phyloP scores from a whole-genome alignment of 1,139 yeast species.

The Scheffersomyces segobiensis region DNA sequence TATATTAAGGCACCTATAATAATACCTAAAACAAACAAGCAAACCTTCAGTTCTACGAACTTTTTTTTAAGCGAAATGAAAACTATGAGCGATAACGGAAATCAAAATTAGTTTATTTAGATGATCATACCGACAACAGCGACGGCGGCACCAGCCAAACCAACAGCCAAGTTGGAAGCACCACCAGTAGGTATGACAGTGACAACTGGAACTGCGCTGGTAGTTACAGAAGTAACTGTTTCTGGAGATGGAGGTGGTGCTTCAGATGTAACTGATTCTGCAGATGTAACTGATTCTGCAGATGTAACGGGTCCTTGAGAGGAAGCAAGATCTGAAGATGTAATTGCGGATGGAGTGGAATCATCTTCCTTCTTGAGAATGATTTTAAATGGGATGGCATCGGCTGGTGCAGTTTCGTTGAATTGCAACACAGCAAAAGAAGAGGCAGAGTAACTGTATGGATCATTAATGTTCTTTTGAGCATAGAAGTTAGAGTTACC shows the following conservation, averaged over 20 bases:
- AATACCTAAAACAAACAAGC: neutral
- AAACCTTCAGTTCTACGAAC: neutral
- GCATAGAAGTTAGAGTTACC: constrained; percentile 40
- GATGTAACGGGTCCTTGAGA: neutral
- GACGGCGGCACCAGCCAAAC: neutral
- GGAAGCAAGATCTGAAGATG: neutral
- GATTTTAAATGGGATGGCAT: constrained; percentile 21
- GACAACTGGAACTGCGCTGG: neutral
- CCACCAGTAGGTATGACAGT: neutral
- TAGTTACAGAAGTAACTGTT: neutral
- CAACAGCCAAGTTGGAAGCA: neutral
- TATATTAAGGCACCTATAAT: neutral
- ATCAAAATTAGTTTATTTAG: neutral
- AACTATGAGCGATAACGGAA: neutral
- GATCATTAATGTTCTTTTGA: constrained; percentile 42
- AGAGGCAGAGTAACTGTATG: constrained; percentile 35
- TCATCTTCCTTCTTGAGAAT: constrained; percentile 7
- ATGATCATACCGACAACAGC: neutral
- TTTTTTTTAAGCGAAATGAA: neutral
- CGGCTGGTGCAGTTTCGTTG: constrained; percentile 12
- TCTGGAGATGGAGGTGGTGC: neutral
- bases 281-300: neutral
- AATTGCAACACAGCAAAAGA: constrained; percentile 24
- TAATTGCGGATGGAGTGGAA: neutral
- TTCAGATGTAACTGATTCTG: neutral